These are phyloP conservation scores for Auxenochlorella pyrenoidosa DNA, from an alignment of 139 green algal genomes.

Conservation along the genomic window DNA sequence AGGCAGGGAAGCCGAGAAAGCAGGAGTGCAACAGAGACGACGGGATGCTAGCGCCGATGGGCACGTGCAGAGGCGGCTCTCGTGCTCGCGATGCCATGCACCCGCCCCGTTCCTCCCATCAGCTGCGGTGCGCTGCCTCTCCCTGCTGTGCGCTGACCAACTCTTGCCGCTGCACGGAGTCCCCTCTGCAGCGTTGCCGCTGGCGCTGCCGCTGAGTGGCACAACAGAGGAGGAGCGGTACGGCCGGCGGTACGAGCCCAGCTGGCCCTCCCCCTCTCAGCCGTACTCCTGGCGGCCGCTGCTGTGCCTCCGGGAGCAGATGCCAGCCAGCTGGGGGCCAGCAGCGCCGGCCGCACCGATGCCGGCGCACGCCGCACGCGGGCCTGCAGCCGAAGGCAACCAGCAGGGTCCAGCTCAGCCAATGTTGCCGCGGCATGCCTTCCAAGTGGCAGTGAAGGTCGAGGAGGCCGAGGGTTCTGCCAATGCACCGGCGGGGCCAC, in stretches of 20 bases:
- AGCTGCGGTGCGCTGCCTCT: too few species aligned
- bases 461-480: background rate
- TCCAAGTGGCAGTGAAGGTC: background rate
- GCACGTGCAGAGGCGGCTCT: too few species aligned
- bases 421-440: background rate
- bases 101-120: too few species aligned
- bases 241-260: background rate
- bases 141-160: too few species aligned
- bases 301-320: background rate
- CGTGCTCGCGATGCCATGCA: too few species aligned
- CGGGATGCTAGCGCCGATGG: too few species aligned
- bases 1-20: background rate
- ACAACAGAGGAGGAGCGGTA: background rate
- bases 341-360: background rate
- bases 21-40: too few species aligned
- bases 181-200: background rate
- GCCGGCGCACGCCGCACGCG: background rate
- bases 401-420: background rate
- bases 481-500: background rate
- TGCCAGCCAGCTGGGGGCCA: background rate
- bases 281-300: background rate
- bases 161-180: background rate
- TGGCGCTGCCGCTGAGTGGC: background rate
- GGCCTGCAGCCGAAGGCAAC: background rate
- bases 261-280: background rate